Conservation (phyloP, 257 asterid genomes). For the Solanum virginianum region DNA sequence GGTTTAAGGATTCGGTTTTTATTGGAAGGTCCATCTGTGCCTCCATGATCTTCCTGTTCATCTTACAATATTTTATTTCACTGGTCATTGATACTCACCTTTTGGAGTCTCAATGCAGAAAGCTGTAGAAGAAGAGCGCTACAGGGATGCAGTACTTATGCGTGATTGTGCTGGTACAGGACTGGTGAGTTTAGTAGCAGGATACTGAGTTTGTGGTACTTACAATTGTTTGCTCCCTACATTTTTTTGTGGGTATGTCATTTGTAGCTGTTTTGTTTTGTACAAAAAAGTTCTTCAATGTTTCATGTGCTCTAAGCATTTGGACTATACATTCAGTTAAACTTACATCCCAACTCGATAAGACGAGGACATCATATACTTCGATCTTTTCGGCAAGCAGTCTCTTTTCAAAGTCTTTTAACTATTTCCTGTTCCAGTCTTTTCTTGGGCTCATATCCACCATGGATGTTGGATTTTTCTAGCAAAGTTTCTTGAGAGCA, state of each 20-base stretch:
- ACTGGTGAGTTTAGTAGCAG: conserved; percentile 47
- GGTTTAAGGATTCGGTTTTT: background rate
- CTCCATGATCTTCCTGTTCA: background rate
- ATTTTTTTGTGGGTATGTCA: background rate
- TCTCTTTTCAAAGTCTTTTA: background rate
- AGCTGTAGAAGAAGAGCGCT: conserved; percentile 67
- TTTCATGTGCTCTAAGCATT: background rate
- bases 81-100: background rate
- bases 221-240: background rate
- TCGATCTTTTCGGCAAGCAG: background rate
- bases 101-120: conserved; percentile 41
- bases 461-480: background rate
- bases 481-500: background rate
- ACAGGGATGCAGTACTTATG: conserved; percentile 68
- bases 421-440: background rate
- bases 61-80: background rate
- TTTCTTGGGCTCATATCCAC: background rate
- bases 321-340: background rate
- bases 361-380: background rate
- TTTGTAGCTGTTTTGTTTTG: background rate
- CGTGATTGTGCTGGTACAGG: conserved; percentile 91
- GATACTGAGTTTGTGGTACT: background rate
- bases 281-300: background rate
- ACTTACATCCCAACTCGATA: background rate
- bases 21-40: background rate